phyloP scores from a whole-genome alignment of 306 rosid genomes.

The Quercus alba region DNA sequence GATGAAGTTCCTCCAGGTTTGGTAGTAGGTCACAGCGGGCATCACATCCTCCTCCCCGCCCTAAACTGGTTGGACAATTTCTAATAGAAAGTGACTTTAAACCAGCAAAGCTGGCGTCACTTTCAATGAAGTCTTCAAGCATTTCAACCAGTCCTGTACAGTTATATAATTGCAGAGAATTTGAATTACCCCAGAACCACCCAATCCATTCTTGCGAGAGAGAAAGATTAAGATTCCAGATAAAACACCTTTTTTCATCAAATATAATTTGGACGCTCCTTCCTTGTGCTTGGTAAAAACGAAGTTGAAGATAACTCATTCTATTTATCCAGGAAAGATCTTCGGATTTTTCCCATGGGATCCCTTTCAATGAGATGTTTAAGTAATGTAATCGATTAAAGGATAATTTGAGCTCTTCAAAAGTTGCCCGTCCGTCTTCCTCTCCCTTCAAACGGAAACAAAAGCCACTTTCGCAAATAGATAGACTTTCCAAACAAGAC shows the following conservation, averaged over 20 bases:
- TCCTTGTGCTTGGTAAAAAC: background rate
- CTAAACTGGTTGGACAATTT: background rate
- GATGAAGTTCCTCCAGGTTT: conserved; percentile 14
- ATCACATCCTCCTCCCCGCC: conserved; percentile 8
- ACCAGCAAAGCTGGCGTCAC: background rate
- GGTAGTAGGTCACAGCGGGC: conserved; percentile 12
- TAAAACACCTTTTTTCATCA: background rate
- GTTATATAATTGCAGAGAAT: background rate
- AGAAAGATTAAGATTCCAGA: background rate
- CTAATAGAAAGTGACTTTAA: conserved; percentile 11
- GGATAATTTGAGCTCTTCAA: conserved; percentile 12
- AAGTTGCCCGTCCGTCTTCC: background rate
- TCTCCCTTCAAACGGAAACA: background rate
- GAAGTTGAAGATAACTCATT: background rate
- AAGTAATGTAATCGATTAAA: background rate
- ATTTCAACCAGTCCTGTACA: conserved; percentile 9
- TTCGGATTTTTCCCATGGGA: background rate
- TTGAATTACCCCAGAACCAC: background rate
- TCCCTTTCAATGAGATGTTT: background rate
- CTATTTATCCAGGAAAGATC: conserved; percentile 5
- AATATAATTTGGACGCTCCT: background rate
- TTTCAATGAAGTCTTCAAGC: conserved; percentile 1
- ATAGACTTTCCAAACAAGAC: conserved; percentile 11
- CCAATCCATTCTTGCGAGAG: background rate
- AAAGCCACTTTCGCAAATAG: background rate